Base-by-base conservation (phyloP, 805 yeast species). In the Kodamaea hsintzibuensis region DNA sequence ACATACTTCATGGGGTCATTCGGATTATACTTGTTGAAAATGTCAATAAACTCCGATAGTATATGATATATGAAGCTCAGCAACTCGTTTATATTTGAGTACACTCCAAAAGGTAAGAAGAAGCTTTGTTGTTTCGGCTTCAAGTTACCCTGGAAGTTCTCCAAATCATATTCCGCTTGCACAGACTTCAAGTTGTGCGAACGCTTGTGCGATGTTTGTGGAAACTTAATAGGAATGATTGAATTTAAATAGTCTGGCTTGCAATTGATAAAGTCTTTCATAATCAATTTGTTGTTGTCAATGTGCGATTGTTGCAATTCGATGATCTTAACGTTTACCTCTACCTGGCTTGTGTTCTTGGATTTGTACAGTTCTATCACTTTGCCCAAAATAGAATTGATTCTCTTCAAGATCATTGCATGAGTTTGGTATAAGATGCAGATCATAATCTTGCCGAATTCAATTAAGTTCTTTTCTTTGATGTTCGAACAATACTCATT, bases 81-180 rank as follows among this genome's bases (percentile, higher is more conserved):
- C 8, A 68, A 64, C 55, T 76, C 79, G 8, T 60, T 59, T 25
- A 75, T 53, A 38, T 66, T 67, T 13, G 78, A 64, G 52, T 73
- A 71, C 8, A 64, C 55, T 1, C 78, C 78, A 44, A 75, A 55
- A 0, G 80, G 80, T 30, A 75, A 58, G 54, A 67, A 75, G 56
- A 63, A 74, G 17, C 55, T 51, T 42, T 65, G 68, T 2, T 58
- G 45, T 0, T 59, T 56, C 2, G 76, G 76, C 8, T 50, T 55
- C 33, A 70, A 45, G 52, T 53, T 56, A 14, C 51, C 50, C 37
- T 52, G 56, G 30, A 54, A 55, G 40, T 40, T 47, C 33, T 50
- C 59, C 19, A 52, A 42, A 18, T 49, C 57, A 39, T 58, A 51
- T 25, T 51, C 53, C 27, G 40, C 46, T 25, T 52, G 55, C 8